Base-by-base conservation (phyloP, 2,329 filamentous ascomycete genomes). In the Ophiobolus disseminans region DNA sequence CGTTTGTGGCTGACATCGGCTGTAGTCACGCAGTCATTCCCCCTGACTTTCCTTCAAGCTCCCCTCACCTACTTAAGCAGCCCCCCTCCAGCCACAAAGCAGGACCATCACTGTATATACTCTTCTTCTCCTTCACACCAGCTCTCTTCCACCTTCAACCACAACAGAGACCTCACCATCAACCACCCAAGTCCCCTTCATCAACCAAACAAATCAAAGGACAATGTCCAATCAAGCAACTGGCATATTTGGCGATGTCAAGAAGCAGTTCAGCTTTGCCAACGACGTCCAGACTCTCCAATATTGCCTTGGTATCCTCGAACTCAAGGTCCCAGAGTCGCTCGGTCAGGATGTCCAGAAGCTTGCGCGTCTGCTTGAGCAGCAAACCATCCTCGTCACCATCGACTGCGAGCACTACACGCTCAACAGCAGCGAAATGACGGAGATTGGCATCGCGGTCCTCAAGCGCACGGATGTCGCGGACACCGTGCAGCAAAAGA, bases 371-470 rank as follows among this genome's bases (percentile, higher is more conserved):
- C 35, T 47, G 0, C 51, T 66, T 5, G 53, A 55, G 0, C 21
- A 56, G 2, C 46, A 59, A 16, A 49, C 51, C 1, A 40, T 63
- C 10, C 30, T 61, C 0, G 39, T 68, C 5, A 63, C 58, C 22
- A 21, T 68, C 3, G 64, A 68, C 28, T 60, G 56, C 1, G 64
- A 68, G 36, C 59, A 60, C 9, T 62, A 55, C 44, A 61, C 57
- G 0, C 38, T 45, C 5, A 63, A 65, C 21, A 60, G 56, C 0
- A 50, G 52, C 4, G 46, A 55, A 34, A 50, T 63, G 16, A 68
- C 62, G 0, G 64, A 68, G 40, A 34, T 69, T 1, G 66, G 66
- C 0, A 19, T 68, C 2, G 51, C 31, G 5, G 46, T 39, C 2
- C 55, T 65, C 9, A 20, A 49, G 0, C 45, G 40, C 0, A 39